Conservation (phyloP, 2,329 filamentous ascomycete species). For the Corinectria fuckeliana region DNA sequence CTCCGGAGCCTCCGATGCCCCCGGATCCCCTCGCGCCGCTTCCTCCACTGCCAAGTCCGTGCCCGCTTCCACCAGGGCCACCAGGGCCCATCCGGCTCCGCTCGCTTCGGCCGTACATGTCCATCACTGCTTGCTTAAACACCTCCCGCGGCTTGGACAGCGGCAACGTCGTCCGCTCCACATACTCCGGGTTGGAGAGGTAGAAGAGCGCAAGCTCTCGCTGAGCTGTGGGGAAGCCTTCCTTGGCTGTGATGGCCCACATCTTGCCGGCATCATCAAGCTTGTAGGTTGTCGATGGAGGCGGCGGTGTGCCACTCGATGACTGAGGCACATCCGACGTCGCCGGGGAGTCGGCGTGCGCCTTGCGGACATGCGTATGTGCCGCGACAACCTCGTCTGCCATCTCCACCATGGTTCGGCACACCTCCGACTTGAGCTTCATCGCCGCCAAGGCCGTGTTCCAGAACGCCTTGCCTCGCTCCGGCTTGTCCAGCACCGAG, state of each 20-base stretch:
- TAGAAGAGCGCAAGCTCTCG: slow-evolving; percentile 94
- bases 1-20: slow-evolving; percentile 30
- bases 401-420: slow-evolving; percentile 76
- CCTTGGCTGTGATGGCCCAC: slow-evolving; percentile 92
- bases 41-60: slow-evolving; percentile 35
- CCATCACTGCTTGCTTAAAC: slow-evolving; percentile 88
- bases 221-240: slow-evolving; percentile 83
- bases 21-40: slow-evolving; percentile 32
- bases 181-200: slow-evolving; percentile 86
- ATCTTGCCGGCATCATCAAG: slow-evolving; percentile 85
- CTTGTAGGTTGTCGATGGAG: slow-evolving; percentile 67
- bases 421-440: slow-evolving; percentile 86
- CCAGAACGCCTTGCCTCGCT: slow-evolving; percentile 82
- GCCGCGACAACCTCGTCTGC: slow-evolving; percentile 62
- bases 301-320: slow-evolving; percentile 51
- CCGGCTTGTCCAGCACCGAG: slow-evolving; percentile 65
- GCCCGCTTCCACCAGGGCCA: slow-evolving; percentile 28
- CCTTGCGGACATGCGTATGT: slow-evolving; percentile 68
- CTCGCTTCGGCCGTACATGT: slow-evolving; percentile 61
- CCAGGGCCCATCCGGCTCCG: slow-evolving; percentile 33
- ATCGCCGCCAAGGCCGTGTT: slow-evolving; percentile 88
- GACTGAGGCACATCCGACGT: slow-evolving; percentile 42
- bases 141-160: slow-evolving; percentile 85
- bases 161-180: slow-evolving; percentile 80
- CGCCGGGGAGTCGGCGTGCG: slow-evolving; percentile 42